Evolutionary conservation across 441 rosid genomes (phyloP).

Genomic region (Erodium moschatum): DNA sequence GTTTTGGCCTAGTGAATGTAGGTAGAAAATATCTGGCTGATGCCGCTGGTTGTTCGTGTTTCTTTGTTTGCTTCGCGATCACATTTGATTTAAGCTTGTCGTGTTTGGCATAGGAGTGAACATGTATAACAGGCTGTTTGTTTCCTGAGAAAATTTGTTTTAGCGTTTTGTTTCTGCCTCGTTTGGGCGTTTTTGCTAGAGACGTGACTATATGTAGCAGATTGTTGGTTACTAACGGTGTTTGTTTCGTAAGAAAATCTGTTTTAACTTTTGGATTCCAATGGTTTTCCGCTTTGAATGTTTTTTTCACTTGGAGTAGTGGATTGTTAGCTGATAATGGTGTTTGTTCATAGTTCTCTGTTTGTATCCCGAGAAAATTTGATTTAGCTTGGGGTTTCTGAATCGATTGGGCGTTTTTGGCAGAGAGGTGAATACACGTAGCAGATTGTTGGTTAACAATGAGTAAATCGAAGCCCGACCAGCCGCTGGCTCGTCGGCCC

Average conservation of each 20-base stretch:
- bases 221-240: not conserved
- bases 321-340: not conserved
- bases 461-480: not conserved
- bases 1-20: not conserved
- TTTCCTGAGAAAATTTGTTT: not conserved
- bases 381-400: not conserved
- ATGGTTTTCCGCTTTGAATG: not conserved
- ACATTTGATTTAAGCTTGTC: not conserved
- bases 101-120: not conserved
- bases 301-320: not conserved
- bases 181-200: not conserved
- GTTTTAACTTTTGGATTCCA: not conserved
- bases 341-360: not conserved
- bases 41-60: not conserved
- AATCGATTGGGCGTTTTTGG: not conserved
- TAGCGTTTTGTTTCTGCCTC: not conserved
- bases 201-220: not conserved
- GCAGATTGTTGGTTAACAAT: not conserved
- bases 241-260: not conserved
- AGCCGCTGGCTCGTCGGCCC: constrained; percentile 57
- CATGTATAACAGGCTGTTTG: not conserved
- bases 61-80: not conserved
- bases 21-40: not conserved
- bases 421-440: not conserved
- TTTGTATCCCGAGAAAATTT: not conserved